phyloP scores from a whole-genome alignment of 208 protist species.

The Leishmania guyanensis region DNA sequence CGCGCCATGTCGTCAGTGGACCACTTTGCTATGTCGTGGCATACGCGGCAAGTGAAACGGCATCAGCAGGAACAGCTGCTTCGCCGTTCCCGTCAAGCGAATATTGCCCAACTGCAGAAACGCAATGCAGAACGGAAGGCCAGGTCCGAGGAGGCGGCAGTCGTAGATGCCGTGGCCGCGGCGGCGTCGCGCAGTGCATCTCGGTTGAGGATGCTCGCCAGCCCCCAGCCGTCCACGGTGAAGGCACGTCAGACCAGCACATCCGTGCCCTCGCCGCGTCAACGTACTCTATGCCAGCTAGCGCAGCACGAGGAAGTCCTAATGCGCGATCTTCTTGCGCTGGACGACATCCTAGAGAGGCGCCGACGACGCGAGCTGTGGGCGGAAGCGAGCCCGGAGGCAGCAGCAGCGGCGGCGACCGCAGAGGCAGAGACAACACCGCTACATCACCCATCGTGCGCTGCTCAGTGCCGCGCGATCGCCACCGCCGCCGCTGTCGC shows the following conservation, averaged over 20 bases:
- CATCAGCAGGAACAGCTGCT: constrained; percentile 21
- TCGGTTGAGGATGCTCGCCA: background rate
- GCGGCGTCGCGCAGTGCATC: constrained; percentile 21
- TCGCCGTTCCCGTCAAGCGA: background rate
- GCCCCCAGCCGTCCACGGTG: background rate
- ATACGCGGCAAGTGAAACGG: background rate
- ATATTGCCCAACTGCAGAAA: background rate
- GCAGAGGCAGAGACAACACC: constrained; percentile 2
- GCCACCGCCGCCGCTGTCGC: background rate
- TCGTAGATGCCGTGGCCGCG: constrained; percentile 12
- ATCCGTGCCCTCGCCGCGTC: background rate
- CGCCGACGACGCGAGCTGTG: constrained; percentile 25
- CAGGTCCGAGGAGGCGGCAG: constrained; percentile 13
- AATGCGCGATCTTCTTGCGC: constrained; percentile 13
- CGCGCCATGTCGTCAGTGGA: constrained; percentile 24
- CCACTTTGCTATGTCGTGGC: constrained; percentile 25
- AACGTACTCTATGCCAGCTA: constrained; percentile 1
- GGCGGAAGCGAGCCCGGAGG: constrained; percentile 17
- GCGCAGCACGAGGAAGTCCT: constrained; percentile 21
- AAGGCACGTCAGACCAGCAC: background rate
- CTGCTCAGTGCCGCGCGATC: background rate
- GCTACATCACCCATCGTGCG: constrained; percentile 5
- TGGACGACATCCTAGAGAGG: constrained; percentile 29
- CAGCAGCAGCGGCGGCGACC: constrained; percentile 6
- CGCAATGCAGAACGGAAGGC: background rate